Evolutionary conservation across 108 stramenopile genomes (phyloP), one percentile per base, ranked within the genome.

Genomic region (Phaeodactylum tricornutum): DNA sequence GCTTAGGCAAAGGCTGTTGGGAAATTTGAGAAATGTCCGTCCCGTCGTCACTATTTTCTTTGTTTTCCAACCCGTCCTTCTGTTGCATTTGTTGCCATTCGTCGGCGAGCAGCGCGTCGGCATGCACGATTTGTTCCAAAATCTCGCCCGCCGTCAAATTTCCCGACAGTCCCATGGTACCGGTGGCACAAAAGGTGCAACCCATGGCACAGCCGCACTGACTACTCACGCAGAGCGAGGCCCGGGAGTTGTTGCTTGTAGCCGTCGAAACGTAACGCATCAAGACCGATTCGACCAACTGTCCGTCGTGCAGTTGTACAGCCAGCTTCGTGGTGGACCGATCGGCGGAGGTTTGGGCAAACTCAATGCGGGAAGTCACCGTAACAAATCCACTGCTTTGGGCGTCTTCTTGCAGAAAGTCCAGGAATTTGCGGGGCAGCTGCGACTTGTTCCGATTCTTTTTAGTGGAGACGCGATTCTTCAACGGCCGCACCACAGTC

Each of bases 181-280:
- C 96, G 0, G 96, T 98, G 15, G 95, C 96, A 59, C 93, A 95
- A 66, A 96, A 97, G 12, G 87, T 91, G 59, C 96, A 99, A 14
- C 82, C 93, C 93, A 98, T 96, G 57, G 90, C 86, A 63, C 98
- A 99, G n/a, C 98, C 98, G 25, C 91, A 84, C 45, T 97, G 96
- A 30, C 79, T 82, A 6, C 81, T 84, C 3, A 97, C 92, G 67
- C 96, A 97, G 9, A 95, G 62, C 22, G 86, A 84, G 8, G 74
- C 74, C 29, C 78, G 44, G 8, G 68, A 51, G 6, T 55, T 50
- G 27, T 62, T 64, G 39, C 60, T 63, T 26, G 44, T 57, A 11
- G 54, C 57, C n/a, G 32, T 44, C 27, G 31, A 50, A 11, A 62
- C 66, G 55, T 96, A 93, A 5, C 87, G 64, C 82, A 96, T 94